Percentiles rank a stretch among this genome's conserved stretches.
These are phyloP conservation scores for Dothistroma septosporum DNA, from an alignment of 2,329 filamentous ascomycete genomes.

Conservation along the genomic window DNA sequence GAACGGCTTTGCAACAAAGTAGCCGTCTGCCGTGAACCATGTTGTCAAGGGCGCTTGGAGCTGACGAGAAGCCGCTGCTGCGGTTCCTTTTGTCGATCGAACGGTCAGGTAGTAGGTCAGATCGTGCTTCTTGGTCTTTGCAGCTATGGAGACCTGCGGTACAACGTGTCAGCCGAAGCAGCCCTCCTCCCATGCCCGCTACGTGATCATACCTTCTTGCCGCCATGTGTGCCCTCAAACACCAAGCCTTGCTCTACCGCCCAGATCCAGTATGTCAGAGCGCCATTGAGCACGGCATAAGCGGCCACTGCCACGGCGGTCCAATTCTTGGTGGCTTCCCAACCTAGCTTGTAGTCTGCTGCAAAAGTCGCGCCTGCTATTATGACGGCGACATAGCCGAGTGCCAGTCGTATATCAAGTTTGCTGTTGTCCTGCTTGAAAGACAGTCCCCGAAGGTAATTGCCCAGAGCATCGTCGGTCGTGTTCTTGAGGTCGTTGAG, in stretches of 20 bases:
- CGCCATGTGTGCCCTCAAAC: conserved; percentile 70
- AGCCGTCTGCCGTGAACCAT: conserved; percentile 71
- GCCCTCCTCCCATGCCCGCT: not conserved
- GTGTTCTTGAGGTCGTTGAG: conserved; percentile 87
- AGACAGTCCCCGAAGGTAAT: conserved; percentile 84
- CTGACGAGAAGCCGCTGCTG: conserved; percentile 39
- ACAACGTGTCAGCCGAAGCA: not conserved
- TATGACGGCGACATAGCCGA: conserved; percentile 78
- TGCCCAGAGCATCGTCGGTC: conserved; percentile 87
- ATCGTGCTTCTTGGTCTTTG: conserved; percentile 70
- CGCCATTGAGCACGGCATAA: conserved; percentile 75
- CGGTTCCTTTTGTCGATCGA: conserved; percentile 32
- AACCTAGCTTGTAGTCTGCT: conserved; percentile 88
- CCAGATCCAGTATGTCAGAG: conserved; percentile 80
- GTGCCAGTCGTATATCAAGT: conserved; percentile 72
- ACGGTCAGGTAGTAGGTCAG: conserved; percentile 76
- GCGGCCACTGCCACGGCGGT: conserved; percentile 72
- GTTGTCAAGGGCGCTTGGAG: conserved; percentile 63
- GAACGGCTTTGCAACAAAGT: conserved; percentile 70
- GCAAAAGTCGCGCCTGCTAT: conserved; percentile 80
- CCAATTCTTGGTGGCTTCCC: conserved; percentile 77
- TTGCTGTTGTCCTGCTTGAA: conserved; percentile 80
- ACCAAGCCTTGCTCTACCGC: conserved; percentile 75
- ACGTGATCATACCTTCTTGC: conserved; percentile 56
- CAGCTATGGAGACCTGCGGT: conserved; percentile 67